phyloP scores from a whole-genome alignment of 345 rosid species.

The Cardamine chenopodiifolia region DNA sequence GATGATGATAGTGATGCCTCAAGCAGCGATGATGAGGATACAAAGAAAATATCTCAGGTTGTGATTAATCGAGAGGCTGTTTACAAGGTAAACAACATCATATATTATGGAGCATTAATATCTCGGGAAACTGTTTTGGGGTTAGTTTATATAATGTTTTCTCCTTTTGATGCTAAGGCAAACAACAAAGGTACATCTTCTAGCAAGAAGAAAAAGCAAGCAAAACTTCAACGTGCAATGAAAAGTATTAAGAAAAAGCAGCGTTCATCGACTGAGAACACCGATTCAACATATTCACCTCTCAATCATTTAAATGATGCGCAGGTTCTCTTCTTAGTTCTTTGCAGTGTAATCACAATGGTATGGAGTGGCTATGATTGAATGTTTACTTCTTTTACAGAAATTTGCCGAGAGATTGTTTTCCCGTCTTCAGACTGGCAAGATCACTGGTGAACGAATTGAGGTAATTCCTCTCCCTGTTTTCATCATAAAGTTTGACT shows the following conservation, averaged over 20 bases:
- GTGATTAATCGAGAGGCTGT: constrained; percentile 65
- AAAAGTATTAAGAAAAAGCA: constrained; percentile 82
- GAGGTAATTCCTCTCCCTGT: constrained; percentile 56
- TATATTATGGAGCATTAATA: not conserved
- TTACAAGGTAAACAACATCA: constrained; percentile 67
- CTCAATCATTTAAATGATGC: constrained; percentile 83
- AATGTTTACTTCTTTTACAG: constrained; percentile 46
- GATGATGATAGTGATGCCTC: constrained; percentile 72
- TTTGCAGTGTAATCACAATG: not conserved
- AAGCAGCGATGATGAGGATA: constrained; percentile 68
- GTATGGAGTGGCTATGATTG: constrained; percentile 5
- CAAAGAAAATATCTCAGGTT: constrained; percentile 50
- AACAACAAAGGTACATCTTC: constrained; percentile 74
- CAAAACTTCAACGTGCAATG: constrained; percentile 80
- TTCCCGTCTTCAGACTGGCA: constrained; percentile 86
- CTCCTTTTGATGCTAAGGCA: constrained; percentile 56
- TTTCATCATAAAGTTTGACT: not conserved
- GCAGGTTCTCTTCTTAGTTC: constrained; percentile 55
- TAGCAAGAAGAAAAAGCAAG: constrained; percentile 97
- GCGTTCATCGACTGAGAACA: constrained; percentile 61
- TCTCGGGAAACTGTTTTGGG: not conserved
- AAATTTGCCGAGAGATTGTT: constrained; percentile 82
- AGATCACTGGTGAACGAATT: constrained; percentile 59
- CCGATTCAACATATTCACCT: constrained; percentile 64
- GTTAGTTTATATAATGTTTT: constrained; percentile 11